Conservation (phyloP, 2,329 filamentous ascomycete species). For the Xenoacremonium recifei region DNA sequence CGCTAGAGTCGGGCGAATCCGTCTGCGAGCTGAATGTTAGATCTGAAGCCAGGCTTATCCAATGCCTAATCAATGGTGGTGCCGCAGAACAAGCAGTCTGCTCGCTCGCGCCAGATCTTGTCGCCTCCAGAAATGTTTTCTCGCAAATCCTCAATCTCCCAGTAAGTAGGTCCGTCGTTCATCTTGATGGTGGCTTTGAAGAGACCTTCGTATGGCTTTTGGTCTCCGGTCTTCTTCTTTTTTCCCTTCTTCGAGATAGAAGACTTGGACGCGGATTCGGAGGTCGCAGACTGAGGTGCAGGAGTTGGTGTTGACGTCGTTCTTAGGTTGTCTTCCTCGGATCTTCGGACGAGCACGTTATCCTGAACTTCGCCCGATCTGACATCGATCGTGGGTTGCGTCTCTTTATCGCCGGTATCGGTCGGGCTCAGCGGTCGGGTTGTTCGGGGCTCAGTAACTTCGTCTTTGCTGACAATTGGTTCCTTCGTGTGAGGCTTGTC, state of each 20-base stretch:
- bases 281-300: conserved; percentile 24
- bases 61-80: conserved; percentile 47
- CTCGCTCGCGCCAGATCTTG: conserved; percentile 52
- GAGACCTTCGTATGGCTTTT: conserved; percentile 49
- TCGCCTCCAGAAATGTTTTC: conserved; percentile 45
- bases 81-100: conserved; percentile 49
- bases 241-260: conserved; percentile 33
- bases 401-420: conserved; percentile 49
- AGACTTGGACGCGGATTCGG: conserved; percentile 24
- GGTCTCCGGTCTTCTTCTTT: conserved; percentile 36
- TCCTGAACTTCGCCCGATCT: conserved; percentile 45
- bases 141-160: conserved; percentile 53
- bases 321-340: conserved; percentile 27
- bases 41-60: too few species aligned
- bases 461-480: conserved; percentile 38
- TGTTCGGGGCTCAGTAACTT: conserved; percentile 31
- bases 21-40: too few species aligned
- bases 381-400: conserved; percentile 52
- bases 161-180: conserved; percentile 45
- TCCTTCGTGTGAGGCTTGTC: conserved; percentile 47
- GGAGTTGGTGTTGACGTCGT: conserved; percentile 31
- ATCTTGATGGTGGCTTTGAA: conserved; percentile 51
- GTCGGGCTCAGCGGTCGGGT: conserved; percentile 49
- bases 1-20: too few species aligned
- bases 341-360: conserved; percentile 37